Evolutionary conservation across 805 yeast species (phyloP).

Genomic region (Teunomyces barrocoloradensis): DNA sequence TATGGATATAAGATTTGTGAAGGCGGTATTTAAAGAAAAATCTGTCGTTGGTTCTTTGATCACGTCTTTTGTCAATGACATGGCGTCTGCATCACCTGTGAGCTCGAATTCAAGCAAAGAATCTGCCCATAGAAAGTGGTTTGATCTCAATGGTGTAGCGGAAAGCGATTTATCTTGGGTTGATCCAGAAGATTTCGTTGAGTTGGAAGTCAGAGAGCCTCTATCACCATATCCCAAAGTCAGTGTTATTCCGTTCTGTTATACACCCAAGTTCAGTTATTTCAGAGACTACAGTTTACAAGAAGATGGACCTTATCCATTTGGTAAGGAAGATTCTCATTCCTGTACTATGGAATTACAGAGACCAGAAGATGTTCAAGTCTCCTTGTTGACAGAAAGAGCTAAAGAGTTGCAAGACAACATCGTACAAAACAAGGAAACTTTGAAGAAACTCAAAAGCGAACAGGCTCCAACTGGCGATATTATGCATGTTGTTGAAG

Average conservation of each 20-base stretch:
- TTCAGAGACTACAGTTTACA: slow-evolving; percentile 51
- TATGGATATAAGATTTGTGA: slow-evolving; percentile 66
- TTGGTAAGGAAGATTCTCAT: slow-evolving; percentile 63
- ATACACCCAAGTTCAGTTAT: slow-evolving; percentile 59
- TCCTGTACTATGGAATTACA: slow-evolving; percentile 55
- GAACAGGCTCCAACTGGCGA: not conserved
- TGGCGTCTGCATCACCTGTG: not conserved
- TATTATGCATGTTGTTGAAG: not conserved
- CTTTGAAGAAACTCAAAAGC: slow-evolving; percentile 10
- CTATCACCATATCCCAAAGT: slow-evolving; percentile 42
- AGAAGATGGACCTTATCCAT: slow-evolving; percentile 49
- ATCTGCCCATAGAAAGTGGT: slow-evolving; percentile 15
- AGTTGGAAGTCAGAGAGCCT: slow-evolving; percentile 53
- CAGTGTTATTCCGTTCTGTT: slow-evolving; percentile 45
- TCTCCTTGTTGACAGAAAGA: slow-evolving; percentile 34
- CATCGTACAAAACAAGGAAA: slow-evolving; percentile 12
- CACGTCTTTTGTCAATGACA: not conserved
- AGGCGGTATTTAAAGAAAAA: slow-evolving; percentile 61
- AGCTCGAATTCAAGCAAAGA: slow-evolving; percentile 1
- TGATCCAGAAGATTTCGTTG: slow-evolving; percentile 73
- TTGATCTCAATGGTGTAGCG: slow-evolving; percentile 20
- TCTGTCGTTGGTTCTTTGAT: slow-evolving; percentile 31
- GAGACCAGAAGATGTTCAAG: slow-evolving; percentile 57
- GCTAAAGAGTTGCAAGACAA: slow-evolving; percentile 12
- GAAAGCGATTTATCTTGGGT: slow-evolving; percentile 54